Evolutionary conservation across 106 monocot genomes (phyloP).

Genomic region (Triglochin maritima): DNA sequence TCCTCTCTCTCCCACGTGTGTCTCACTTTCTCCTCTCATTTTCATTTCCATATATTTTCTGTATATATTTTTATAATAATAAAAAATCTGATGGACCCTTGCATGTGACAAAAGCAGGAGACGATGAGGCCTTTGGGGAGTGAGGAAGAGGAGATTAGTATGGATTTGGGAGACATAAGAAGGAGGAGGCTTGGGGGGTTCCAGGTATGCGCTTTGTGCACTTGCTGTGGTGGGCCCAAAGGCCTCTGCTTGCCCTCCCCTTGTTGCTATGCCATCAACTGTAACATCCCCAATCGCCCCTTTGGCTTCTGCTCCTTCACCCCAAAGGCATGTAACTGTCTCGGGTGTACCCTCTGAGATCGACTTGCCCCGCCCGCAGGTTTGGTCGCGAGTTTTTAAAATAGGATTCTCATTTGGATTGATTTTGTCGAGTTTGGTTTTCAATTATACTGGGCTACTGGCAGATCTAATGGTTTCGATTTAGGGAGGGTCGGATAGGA

Average conservation of each 20-base stretch:
- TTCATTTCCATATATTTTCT: not conserved
- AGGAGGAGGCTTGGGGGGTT: conserved; percentile 58
- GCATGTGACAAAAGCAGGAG: not conserved
- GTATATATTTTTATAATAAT: not conserved
- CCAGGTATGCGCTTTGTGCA: conserved; percentile 84
- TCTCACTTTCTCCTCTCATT: not conserved
- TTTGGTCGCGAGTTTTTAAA: too few relatives aligned
- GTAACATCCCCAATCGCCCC: conserved; percentile 94
- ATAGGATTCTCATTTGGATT: too few relatives aligned
- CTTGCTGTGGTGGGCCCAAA: conserved; percentile 79
- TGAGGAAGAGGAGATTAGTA: conserved; percentile 1
- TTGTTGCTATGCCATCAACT: conserved; percentile 95
- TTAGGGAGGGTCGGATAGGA: too few relatives aligned
- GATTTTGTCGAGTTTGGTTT: too few relatives aligned
- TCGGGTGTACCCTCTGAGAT: conserved; percentile 56
- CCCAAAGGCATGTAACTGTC: conserved; percentile 78
- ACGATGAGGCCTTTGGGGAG: conserved; percentile 4
- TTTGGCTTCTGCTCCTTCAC: conserved; percentile 93
- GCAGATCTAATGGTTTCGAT: too few relatives aligned
- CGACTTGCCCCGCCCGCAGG: too few relatives aligned
- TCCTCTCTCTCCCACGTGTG: conserved; percentile 10
- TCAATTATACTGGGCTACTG: too few relatives aligned
- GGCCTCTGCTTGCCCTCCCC: conserved; percentile 79
- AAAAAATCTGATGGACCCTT: too few relatives aligned
- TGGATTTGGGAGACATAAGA: conserved; percentile 14